These are phyloP conservation scores for Candida nanaspora DNA, from an alignment of 805 yeast species.

Conservation along the genomic window DNA sequence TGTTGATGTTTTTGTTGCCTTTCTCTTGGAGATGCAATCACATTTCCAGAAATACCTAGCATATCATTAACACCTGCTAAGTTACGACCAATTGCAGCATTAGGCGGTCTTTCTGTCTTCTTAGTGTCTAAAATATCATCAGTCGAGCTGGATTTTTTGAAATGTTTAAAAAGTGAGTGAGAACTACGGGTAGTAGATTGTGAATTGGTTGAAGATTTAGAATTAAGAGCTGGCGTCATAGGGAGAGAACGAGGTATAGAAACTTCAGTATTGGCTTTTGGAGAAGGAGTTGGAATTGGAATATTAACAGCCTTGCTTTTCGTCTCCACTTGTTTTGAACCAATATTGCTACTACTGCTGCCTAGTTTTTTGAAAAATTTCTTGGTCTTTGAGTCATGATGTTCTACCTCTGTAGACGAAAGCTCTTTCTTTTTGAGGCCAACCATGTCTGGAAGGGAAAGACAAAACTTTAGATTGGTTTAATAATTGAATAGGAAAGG, in stretches of 20 bases:
- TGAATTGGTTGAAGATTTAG: conserved; percentile 12
- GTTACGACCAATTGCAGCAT: not conserved
- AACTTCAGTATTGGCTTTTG: not conserved
- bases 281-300: no score
- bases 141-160: not conserved
- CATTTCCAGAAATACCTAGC: conserved; percentile 15
- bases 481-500: no score
- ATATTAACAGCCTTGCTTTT: not conserved
- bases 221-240: not conserved
- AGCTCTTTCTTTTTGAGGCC: not conserved
- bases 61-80: conserved; percentile 8
- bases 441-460: not conserved
- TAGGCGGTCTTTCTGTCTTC: not conserved
- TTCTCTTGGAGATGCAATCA: conserved; percentile 17
- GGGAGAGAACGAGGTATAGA: conserved; percentile 1
- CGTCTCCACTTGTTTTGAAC: no score
- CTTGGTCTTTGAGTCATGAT: not conserved
- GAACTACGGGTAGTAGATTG: conserved; percentile 31
- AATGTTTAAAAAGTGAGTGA: conserved; percentile 20
- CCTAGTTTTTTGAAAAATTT: not conserved
- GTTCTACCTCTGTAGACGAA: not conserved
- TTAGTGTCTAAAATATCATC: not conserved
- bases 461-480: no score
- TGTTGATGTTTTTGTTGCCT: no score
- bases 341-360: no score